Conservation (phyloP, 192 early-diverging fungal genomes). For the Helicostylum pulchrum region DNA sequence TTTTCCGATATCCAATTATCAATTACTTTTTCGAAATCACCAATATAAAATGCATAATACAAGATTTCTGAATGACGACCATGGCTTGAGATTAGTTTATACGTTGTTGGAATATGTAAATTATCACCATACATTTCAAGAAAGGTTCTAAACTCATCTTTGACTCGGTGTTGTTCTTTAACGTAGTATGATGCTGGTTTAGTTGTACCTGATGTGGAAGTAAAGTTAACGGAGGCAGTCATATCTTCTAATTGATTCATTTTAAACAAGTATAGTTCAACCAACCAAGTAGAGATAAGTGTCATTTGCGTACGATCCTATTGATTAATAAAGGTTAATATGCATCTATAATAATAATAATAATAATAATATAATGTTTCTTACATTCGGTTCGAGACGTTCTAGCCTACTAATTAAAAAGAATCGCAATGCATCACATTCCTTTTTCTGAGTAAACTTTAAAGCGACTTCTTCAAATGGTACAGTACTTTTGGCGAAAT, state of each 20-base stretch:
- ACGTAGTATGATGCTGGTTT: constrained; percentile 8
- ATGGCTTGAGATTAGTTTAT: constrained; percentile 82
- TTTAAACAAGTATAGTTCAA: constrained; percentile 80
- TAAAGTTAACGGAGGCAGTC: constrained; percentile 30
- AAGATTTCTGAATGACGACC: constrained; percentile 79
- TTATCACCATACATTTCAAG: constrained; percentile 62
- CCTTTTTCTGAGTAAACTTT: constrained; percentile 72
- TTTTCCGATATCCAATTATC: constrained; percentile 78
- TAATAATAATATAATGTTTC: neutral
- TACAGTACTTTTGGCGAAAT: constrained; percentile 77
- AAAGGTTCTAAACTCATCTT: constrained; percentile 70
- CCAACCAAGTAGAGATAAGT: constrained; percentile 81
- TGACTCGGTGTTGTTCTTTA: constrained; percentile 56
- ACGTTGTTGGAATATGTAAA: constrained; percentile 67
- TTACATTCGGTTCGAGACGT: constrained; percentile 58
- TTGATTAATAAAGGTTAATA: neutral
- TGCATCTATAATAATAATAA: neutral
- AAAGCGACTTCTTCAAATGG: constrained; percentile 89
- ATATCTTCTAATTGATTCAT: constrained; percentile 66
- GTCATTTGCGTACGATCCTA: constrained; percentile 78
- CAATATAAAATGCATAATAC: constrained; percentile 75
- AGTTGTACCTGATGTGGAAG: neutral
- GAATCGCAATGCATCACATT: constrained; percentile 69
- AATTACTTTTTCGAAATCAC: constrained; percentile 83
- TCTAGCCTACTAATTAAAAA: constrained; percentile 77